Percentiles rank a stretch among this genome's conserved stretches.
Conservation (phyloP, 2,329 filamentous ascomycete species). For the Cordyceps javanica region DNA sequence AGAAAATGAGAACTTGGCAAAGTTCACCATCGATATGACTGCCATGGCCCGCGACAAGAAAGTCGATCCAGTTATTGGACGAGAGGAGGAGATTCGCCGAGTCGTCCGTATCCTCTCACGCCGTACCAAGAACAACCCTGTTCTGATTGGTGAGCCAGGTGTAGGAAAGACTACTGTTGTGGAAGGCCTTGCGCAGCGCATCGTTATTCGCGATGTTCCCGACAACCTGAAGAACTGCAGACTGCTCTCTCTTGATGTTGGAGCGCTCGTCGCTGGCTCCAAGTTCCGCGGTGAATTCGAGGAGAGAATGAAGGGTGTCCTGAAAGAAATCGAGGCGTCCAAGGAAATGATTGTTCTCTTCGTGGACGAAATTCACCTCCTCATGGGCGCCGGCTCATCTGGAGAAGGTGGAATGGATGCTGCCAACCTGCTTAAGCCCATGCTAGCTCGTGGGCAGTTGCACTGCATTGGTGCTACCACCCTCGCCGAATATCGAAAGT, state of each 20-base stretch:
- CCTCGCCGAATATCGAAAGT: slow-evolving; percentile 91
- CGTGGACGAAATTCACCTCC: slow-evolving; percentile 95
- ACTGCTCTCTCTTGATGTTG: slow-evolving; percentile 90
- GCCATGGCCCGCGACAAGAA: slow-evolving; percentile 94
- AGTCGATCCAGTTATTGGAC: slow-evolving; percentile 93
- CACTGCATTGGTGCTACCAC: slow-evolving; percentile 98
- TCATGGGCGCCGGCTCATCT: slow-evolving; percentile 93
- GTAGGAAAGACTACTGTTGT: slow-evolving; percentile 98
- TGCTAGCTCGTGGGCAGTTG: slow-evolving; percentile 92
- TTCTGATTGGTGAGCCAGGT: slow-evolving; percentile 95
- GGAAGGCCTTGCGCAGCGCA: slow-evolving; percentile 89
- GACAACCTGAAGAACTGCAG: slow-evolving; percentile 92
- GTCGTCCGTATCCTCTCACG: slow-evolving; percentile 88
- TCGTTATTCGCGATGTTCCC: slow-evolving; percentile 93
- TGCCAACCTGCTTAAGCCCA: slow-evolving; percentile 94
- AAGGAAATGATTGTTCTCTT: slow-evolving; percentile 98
- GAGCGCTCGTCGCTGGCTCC: slow-evolving; percentile 90
- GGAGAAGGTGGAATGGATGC: slow-evolving; percentile 99
- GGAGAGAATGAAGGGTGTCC: slow-evolving; percentile 96
- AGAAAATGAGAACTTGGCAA: slow-evolving; percentile 92
- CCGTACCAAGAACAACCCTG: slow-evolving; percentile 97
- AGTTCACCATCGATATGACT: slow-evolving; percentile 99
- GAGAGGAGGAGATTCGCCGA: slow-evolving; percentile 90
- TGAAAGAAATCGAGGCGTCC: slow-evolving; percentile 92
- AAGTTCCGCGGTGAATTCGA: slow-evolving; percentile 99